Percentiles rank a stretch among this genome's conserved stretches.
phyloP scores from a whole-genome alignment of 2,329 filamentous ascomycete species.

The Curvularia hawaiiensis region DNA sequence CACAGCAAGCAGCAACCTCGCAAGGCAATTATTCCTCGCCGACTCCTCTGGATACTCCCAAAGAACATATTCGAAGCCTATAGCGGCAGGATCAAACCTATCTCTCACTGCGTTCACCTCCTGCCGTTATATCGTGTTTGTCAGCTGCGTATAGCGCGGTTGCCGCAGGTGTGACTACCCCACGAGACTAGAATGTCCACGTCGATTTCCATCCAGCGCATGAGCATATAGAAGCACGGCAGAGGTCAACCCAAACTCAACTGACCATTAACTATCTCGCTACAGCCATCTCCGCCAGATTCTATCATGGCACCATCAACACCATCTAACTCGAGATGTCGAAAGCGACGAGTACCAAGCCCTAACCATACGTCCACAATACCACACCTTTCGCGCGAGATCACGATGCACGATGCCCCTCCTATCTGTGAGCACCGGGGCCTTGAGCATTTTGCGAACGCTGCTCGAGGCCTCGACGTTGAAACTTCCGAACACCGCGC shows the following conservation, averaged over 20 bases:
- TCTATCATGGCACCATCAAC: conserved; percentile 11
- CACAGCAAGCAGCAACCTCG: not conserved
- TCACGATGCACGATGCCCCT: conserved; percentile 2
- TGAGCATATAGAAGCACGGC: not conserved
- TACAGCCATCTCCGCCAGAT: not conserved
- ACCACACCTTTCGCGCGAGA: conserved; percentile 5
- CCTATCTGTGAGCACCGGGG: not conserved
- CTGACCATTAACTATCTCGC: not conserved
- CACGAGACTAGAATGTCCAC: conserved; percentile 9
- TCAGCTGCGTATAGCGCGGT: conserved; percentile 14
- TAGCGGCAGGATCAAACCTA: not conserved
- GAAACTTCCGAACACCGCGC: not conserved
- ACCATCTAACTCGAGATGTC: conserved; percentile 1
- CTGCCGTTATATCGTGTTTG: conserved; percentile 2
- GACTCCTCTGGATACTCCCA: not conserved
- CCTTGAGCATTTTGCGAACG: not conserved
- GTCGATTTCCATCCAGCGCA: not conserved
- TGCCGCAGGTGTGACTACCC: conserved; percentile 9
- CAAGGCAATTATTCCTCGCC: not conserved
- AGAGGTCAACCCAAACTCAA: not conserved
- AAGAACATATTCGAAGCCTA: no score
- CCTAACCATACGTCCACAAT: not conserved
- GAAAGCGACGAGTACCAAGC: conserved; percentile 16
- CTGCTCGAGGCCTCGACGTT: not conserved
- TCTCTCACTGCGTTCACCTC: conserved; percentile 4